Base-by-base conservation (phyloP, 2,329 filamentous ascomycete genomes). In the Talaromyces islandicus region DNA sequence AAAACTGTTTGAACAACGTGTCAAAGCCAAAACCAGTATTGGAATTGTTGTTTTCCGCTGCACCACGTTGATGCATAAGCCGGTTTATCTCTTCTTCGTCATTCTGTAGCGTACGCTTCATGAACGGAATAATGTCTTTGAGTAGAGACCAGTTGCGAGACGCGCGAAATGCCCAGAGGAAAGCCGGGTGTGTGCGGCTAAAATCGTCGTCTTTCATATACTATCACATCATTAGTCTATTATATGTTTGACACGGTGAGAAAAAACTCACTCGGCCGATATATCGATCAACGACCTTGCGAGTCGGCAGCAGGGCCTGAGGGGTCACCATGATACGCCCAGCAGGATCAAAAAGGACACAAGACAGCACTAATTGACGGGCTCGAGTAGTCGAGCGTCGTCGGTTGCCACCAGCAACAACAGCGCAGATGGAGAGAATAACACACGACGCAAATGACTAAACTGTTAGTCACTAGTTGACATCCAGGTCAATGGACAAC, bases 111-210 rank as follows among this genome's bases (percentile, higher is more conserved):
- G 94, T 90, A 43, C 80, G 81, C 58, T 83, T 82, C 88, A 96
- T 96, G 48, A 83, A 83, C 7, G 84, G 83, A 25, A 95, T 80
- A 5, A 94, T 78, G 51, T 85, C 83, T 58, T 80, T 80, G 27
- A 96, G 81, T 46, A 85, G 83, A 7, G 76, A 70, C 92, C 92
- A 96, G 71, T 92, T 88, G 61, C 87, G 83, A 7, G 89, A 90
- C 2, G 91, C 89, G 60, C 89, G 85, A 70, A 90, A 95, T 68
- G 94, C 88, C 92, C 92, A 96, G 55, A 92, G 85, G 73, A 94
- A 96, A 1, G 92, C 85, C 0, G 89, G 85, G 69, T 96, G 91
- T 0, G 85, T 84, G 25, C 86, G 86, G 59, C 86, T 86, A 68
- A 96, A 92, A 14, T 87, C 84, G 62, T 95, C 90, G 62, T 87